A percentile compares a stretch with the other conserved stretches of the same genome.
These are phyloP conservation scores for Neurospora sublineolata DNA, from an alignment of 495 filamentous ascomycete genomes.

Conservation along the genomic window DNA sequence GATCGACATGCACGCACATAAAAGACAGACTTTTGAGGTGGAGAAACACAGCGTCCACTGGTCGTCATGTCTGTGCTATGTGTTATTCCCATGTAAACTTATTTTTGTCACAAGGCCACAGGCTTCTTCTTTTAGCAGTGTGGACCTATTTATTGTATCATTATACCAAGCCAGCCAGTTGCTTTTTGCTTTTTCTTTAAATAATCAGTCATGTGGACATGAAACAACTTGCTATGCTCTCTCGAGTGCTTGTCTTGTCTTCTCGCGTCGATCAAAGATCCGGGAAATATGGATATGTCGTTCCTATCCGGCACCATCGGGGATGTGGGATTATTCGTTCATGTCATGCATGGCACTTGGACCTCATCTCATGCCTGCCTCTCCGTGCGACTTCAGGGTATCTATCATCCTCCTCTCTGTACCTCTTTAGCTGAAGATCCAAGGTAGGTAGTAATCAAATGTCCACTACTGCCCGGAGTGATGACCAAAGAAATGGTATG, in stretches of 20 bases:
- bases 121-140: background rate
- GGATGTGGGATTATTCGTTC: too few relatives aligned
- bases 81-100: background rate
- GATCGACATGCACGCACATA: background rate
- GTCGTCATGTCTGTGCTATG: background rate
- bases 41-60: background rate
- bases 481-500: too few relatives aligned
- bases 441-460: too few relatives aligned
- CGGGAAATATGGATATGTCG: too few relatives aligned
- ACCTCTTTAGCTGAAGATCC: too few relatives aligned
- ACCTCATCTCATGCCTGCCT: too few relatives aligned
- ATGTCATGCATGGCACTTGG: too few relatives aligned
- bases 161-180: background rate
- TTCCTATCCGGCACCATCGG: background rate
- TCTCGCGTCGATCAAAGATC: too few relatives aligned
- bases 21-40: background rate
- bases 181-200: background rate
- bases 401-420: too few relatives aligned
- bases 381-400: too few relatives aligned
- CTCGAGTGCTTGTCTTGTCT: background rate
- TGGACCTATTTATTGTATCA: background rate
- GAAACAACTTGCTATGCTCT: background rate
- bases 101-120: background rate
- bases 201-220: background rate
- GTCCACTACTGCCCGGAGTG: too few relatives aligned